Evolutionary conservation across 108 stramenopile genomes (phyloP), one percentile per base, ranked within the genome.

Genomic region (Thalassiosira profunda): DNA sequence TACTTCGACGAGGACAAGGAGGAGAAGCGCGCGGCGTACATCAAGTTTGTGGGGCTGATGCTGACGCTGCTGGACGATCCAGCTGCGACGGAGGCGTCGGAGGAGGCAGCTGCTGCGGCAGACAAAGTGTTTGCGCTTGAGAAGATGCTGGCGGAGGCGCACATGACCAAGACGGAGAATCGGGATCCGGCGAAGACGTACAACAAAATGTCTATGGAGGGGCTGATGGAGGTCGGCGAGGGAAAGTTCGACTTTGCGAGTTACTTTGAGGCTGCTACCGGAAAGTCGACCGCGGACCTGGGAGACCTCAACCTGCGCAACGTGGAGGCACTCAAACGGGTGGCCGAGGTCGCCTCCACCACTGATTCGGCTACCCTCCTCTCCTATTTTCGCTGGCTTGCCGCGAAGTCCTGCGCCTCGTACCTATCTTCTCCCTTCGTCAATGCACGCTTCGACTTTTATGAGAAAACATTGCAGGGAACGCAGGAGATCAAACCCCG

Each of bases 1-100:
- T 92, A 92, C 58, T 92, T 92, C 66, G 88, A 92, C 40, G 83
- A 89, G 38, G 91, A 92, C 45, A 92, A 92, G 58, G 76, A 85
- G 59, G 86, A 85, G 28, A 78, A 87, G 41, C 71, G 87, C 8
- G 71, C 44, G 33, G 78, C 76, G 15, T 92, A 89, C 53, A 81
- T 74, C 26, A 70, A 67, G 58, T 70, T 70, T 46, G 68, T 92
- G 48, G 80, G 82, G 15, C 44, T 67, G 52, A 72, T 92, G 84
- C 70, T 92, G 31, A 66, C 76, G n/a, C 58, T 92, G 1, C 38
- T 90, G 53, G 34, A 48, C 2, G 78, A 80, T 15, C 21, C 63
- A 21, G 15, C 20, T 0, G 66, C 70, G 5, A 43, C 67, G 4
- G 74, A 71, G 26, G 65, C 55, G 9, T 34, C 62, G 21, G 53